Evolutionary conservation across 305 asterid genomes (phyloP), one percentile per base, ranked within the genome.

Genomic region (Fraxinus nigra): DNA sequence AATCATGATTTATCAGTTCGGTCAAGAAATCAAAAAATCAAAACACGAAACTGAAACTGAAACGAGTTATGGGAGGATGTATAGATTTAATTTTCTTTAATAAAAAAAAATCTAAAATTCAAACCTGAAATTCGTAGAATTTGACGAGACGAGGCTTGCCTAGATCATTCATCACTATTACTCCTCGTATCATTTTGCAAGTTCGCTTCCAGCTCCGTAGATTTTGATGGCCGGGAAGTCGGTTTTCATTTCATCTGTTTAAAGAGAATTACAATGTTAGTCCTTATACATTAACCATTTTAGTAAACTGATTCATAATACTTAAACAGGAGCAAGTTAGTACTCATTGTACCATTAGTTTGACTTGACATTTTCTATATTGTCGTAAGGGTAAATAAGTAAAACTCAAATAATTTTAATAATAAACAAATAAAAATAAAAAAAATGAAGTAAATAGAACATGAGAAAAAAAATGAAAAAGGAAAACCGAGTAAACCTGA

Each of bases 91-190:
- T 76, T 40, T 33, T 5, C 14, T 1, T 1, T 18, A 16, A 56
- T 10, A 6, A 5, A 40, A 26, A 26, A 11, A 51, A 34, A 43
- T 65, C 8, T 77, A 73, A 18, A 37, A 11, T 16, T 46, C 76
- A 75, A 61, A 93, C 98, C 95, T 92, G 95, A 87, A 85, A 91
- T 51, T 90, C 92, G 77, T 89, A 95, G 87, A 95, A 95, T 84
- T 93, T 94, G 89, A 94, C 89, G 85, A 95, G 95, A 80, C 97
- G 97, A 77, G 99, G 94, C 83, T 94, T 94, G 82, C 98, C 98
- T 86, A 89, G 95, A 84, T 93, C 96, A 84, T 92, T 95, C 98
- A 94, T 91, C 78, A 95, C 85, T 26, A 95, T 90, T 79, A 95
- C 98, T 43, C 97, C 97, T 86, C 90, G 92, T 37, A 95, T 95